These are phyloP conservation scores for Paracamarosporium sp. DNA, from an alignment of 2,329 filamentous ascomycete genomes.

Conservation along the genomic window DNA sequence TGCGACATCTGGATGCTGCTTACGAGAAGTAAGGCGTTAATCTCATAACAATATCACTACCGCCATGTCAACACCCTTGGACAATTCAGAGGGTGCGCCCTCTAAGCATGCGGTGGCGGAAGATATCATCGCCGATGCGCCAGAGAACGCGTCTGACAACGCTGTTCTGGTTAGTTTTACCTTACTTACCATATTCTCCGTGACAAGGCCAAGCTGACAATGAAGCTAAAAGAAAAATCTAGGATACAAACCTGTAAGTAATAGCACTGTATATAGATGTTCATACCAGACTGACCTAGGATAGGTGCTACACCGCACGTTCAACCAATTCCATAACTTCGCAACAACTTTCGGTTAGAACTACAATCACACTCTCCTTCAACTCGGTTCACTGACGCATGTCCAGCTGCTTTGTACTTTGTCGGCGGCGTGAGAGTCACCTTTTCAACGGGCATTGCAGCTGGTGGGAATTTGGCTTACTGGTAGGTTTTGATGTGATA, in stretches of 20 bases:
- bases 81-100: not conserved
- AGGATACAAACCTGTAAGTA: not conserved
- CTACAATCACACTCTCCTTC: not conserved
- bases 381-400: not conserved
- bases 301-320: not conserved
- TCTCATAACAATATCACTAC: no score
- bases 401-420: not conserved
- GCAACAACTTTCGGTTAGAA: not conserved
- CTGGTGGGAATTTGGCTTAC: not conserved
- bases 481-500: not conserved
- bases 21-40: no score
- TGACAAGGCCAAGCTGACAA: no score
- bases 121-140: not conserved
- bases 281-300: not conserved
- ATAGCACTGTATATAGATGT: not conserved
- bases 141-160: not conserved
- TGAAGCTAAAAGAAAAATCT: not conserved
- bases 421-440: not conserved
- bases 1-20: no score
- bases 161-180: not conserved
- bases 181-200: not conserved
- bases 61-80: not conserved
- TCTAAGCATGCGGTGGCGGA: not conserved
- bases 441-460: not conserved
- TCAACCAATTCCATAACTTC: not conserved